Conservation (phyloP, 2,329 filamentous ascomycete genomes). For the Graphium sp. region DNA sequence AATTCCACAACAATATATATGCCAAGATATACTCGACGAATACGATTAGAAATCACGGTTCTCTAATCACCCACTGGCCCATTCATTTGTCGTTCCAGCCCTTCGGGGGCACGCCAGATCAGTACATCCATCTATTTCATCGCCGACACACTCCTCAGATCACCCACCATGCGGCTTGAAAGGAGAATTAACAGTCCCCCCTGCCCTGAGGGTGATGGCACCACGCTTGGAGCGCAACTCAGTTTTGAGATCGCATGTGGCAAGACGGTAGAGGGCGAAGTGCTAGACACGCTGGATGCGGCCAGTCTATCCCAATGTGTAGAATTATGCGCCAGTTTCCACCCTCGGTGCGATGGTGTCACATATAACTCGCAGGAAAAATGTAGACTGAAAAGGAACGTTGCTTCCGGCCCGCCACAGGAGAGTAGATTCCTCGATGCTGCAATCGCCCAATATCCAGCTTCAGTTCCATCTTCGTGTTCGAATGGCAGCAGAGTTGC, state of each 20-base stretch:
- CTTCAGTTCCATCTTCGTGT: not conserved
- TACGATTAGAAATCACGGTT: too few relatives aligned
- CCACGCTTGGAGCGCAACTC: conserved; percentile 1
- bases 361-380: conserved; percentile 2
- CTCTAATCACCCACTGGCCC: too few relatives aligned
- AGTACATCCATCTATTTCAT: too few relatives aligned
- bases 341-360: conserved; percentile 4
- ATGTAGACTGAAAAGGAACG: conserved; percentile 1
- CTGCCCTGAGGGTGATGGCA: conserved; percentile 4
- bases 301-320: conserved; percentile 1
- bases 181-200: conserved; percentile 4
- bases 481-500: not conserved
- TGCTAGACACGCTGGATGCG: not conserved
- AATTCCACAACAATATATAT: too few relatives aligned
- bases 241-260: conserved; percentile 3
- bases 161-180: conserved; percentile 2
- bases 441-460: conserved; percentile 2
- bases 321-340: conserved; percentile 4
- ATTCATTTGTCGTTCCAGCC: too few relatives aligned
- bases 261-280: conserved; percentile 2
- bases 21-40: too few relatives aligned
- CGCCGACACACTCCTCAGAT: not conserved
- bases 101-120: too few relatives aligned
- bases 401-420: not conserved
- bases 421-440: conserved; percentile 2